Conservation (phyloP, 495 filamentous ascomycete genomes). For the Talaromyces adpressus region DNA sequence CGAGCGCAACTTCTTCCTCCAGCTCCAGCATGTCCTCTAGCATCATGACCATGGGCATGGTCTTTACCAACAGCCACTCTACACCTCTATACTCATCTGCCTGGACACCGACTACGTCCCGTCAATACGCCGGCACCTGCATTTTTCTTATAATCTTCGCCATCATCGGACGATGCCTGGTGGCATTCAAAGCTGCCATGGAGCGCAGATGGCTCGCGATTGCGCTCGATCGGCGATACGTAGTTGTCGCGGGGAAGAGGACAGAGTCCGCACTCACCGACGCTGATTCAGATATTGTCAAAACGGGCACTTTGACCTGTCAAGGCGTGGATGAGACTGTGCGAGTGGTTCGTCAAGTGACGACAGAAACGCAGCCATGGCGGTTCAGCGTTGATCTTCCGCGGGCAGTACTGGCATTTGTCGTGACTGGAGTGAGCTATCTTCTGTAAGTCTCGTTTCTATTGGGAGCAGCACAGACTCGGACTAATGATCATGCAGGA, state of each 20-base stretch:
- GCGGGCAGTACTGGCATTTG: conserved; percentile 59
- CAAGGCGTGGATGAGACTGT: conserved; percentile 72
- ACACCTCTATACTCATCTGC: conserved; percentile 66
- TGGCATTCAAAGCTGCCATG: conserved; percentile 56
- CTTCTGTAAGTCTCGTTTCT: conserved; percentile 65
- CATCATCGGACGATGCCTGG: conserved; percentile 56
- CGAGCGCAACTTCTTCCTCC: conserved; percentile 14
- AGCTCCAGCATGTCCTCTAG: background rate
- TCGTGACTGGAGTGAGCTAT: conserved; percentile 72
- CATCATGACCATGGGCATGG: conserved; percentile 28
- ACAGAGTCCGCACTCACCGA: conserved; percentile 48
- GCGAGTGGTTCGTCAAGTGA: conserved; percentile 52
- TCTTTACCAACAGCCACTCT: conserved; percentile 56
- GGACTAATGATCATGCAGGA: conserved; percentile 43
- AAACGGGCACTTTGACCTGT: conserved; percentile 49
- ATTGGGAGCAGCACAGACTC: background rate
- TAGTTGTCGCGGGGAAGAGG: conserved; percentile 61
- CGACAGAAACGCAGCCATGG: conserved; percentile 52
- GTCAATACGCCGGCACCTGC: conserved; percentile 75
- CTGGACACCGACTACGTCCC: conserved; percentile 65
- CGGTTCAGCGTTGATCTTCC: conserved; percentile 72
- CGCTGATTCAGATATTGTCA: conserved; percentile 49
- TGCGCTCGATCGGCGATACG: conserved; percentile 64
- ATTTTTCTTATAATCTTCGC: conserved; percentile 77
- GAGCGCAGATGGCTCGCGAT: conserved; percentile 54